phyloP scores from a whole-genome alignment of 2,329 filamentous ascomycete species.

The Trichoderma atrobrunneum region DNA sequence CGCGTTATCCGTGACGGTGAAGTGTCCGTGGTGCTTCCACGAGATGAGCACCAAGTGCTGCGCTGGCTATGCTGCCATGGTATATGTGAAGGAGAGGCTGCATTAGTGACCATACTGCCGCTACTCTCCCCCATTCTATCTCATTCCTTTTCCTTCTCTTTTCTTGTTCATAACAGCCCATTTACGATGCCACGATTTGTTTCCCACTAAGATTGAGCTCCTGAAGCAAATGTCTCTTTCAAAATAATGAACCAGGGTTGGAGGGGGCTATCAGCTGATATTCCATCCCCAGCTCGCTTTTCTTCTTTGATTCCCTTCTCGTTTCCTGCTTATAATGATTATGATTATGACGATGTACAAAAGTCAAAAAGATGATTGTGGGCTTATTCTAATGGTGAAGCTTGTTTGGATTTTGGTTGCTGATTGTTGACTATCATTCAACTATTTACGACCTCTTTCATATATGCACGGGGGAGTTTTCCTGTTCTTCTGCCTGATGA shows the following conservation, averaged over 20 bases:
- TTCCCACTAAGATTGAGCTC: not conserved
- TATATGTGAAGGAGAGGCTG: constrained; percentile 63
- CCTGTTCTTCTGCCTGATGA: not conserved
- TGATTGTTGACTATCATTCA: not conserved
- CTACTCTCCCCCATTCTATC: not conserved
- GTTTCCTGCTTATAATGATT: not conserved
- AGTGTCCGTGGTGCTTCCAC: constrained; percentile 71
- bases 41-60: constrained; percentile 68
- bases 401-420: not conserved
- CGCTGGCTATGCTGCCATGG: constrained; percentile 63
- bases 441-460: not conserved
- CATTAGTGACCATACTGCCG: constrained; percentile 36
- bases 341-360: constrained; percentile 16
- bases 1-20: constrained; percentile 58
- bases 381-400: not conserved
- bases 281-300: not conserved
- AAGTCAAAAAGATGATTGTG: not conserved
- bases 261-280: not conserved
- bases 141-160: not conserved
- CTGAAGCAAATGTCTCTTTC: not conserved
- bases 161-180: not conserved
- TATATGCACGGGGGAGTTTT: not conserved
- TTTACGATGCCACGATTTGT: constrained; percentile 8
- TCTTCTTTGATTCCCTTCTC: not conserved
- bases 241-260: not conserved